These are phyloP conservation scores for Ganoderma lucidum DNA, from an alignment of 1,284 basidiomycete species.

Conservation along the genomic window DNA sequence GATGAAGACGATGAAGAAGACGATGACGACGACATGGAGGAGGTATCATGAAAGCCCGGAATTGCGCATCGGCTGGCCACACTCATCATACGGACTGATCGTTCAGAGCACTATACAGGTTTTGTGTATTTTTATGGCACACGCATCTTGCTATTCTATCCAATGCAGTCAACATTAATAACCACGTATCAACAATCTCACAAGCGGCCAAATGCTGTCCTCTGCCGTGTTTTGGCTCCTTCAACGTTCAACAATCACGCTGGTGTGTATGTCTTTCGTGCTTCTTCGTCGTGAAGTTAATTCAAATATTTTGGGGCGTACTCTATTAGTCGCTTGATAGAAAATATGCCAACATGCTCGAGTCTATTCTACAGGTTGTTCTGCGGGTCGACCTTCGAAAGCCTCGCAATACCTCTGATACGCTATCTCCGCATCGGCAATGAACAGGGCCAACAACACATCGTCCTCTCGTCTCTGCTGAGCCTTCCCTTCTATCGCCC, in stretches of 20 bases:
- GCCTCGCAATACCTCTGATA: not conserved
- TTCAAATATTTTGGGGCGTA: not conserved
- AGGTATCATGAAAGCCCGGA: conserved; percentile 44
- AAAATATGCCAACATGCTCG: not conserved
- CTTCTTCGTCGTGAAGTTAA: not conserved
- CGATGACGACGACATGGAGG: conserved; percentile 54
- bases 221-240: not conserved
- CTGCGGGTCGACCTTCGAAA: not conserved
- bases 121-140: conserved; percentile 22
- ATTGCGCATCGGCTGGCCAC: not conserved
- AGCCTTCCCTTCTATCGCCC: not conserved
- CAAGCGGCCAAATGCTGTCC: not conserved
- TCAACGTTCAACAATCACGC: not conserved
- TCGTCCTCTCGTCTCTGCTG: not conserved
- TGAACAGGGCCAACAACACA: not conserved
- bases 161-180: conserved; percentile 4
- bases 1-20: conserved; percentile 49
- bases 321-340: not conserved
- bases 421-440: not conserved
- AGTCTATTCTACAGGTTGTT: not conserved
- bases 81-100: conserved; percentile 20
- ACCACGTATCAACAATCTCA: not conserved
- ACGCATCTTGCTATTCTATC: conserved; percentile 10
- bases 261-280: not conserved
- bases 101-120: conserved; percentile 12